Conservation (phyloP, 2,329 filamentous ascomycete genomes). For the Fusarium nematophilum region DNA sequence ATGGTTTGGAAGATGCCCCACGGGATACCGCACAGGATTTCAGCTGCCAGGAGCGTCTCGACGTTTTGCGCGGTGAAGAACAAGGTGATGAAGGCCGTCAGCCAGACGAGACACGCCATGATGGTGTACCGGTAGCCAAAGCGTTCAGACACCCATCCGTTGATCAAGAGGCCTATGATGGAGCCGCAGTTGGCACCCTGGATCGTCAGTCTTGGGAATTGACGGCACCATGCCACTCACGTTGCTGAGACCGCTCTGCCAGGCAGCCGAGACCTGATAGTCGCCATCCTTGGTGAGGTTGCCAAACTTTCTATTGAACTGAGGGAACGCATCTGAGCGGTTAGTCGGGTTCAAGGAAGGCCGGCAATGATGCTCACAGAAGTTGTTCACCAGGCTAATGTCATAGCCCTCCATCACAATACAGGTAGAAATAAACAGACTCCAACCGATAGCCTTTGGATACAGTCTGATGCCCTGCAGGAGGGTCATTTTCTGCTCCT, state of each 20-base stretch:
- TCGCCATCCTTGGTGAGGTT: conserved; percentile 24
- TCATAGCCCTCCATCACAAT: conserved; percentile 41
- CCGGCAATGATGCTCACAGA: conserved; percentile 19
- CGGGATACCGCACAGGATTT: conserved; percentile 36
- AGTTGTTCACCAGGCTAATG: conserved; percentile 36
- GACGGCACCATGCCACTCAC: neutral
- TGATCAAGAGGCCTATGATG: conserved; percentile 39
- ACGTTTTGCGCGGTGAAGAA: conserved; percentile 40
- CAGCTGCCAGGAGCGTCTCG: conserved; percentile 35
- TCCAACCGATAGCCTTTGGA: conserved; percentile 38
- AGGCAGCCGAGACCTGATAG: conserved; percentile 35
- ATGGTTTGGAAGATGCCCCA: conserved; percentile 42
- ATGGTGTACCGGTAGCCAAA: conserved; percentile 39
- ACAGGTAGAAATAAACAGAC: conserved; percentile 36
- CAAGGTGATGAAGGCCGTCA: conserved; percentile 34
- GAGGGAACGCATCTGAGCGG: conserved; percentile 30
- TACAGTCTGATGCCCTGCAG: conserved; percentile 38
- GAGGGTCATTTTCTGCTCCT: conserved; percentile 39
- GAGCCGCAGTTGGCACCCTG: conserved; percentile 36
- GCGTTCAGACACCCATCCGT: conserved; percentile 31
- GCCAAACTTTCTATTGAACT: conserved; percentile 39
- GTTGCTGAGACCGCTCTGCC: conserved; percentile 39
- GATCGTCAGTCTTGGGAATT: neutral
- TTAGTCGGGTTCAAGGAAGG: neutral
- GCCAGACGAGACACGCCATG: conserved; percentile 33